phyloP scores from a whole-genome alignment of 2,329 filamentous ascomycete genomes.

The Fusarium nisikadoi region DNA sequence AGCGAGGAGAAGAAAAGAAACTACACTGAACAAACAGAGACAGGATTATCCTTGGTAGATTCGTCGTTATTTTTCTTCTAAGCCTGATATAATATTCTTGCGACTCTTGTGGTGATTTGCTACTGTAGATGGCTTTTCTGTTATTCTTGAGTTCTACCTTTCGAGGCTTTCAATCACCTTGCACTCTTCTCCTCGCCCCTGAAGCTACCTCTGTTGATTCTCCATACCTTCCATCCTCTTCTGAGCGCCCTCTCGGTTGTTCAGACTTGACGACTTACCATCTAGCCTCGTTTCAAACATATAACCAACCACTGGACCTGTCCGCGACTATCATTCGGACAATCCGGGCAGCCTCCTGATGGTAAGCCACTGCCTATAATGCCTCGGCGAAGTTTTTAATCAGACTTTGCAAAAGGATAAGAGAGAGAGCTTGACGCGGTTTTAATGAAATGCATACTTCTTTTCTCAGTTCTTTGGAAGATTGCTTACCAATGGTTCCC shows the following conservation, averaged over 20 bases:
- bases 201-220: fast-evolving
- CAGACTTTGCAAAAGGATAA: background rate
- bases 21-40: background rate
- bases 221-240: no score
- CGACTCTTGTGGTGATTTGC: fast-evolving
- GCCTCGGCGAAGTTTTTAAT: background rate
- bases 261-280: fast-evolving
- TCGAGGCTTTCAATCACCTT: background rate
- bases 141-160: background rate
- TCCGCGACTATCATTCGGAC: background rate
- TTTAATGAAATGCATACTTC: background rate
- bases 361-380: background rate
- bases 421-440: fast-evolving
- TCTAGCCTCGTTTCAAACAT: background rate
- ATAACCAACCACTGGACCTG: background rate
- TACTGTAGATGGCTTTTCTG: background rate
- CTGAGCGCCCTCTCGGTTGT: no score
- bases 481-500: background rate
- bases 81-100: fast-evolving
- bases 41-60: background rate
- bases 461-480: fast-evolving
- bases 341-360: no score
- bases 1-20: background rate
- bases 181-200: background rate
- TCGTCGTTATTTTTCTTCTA: fast-evolving